Base-by-base conservation (phyloP, 305 asterid species). In the Fraxinus sp. region DNA sequence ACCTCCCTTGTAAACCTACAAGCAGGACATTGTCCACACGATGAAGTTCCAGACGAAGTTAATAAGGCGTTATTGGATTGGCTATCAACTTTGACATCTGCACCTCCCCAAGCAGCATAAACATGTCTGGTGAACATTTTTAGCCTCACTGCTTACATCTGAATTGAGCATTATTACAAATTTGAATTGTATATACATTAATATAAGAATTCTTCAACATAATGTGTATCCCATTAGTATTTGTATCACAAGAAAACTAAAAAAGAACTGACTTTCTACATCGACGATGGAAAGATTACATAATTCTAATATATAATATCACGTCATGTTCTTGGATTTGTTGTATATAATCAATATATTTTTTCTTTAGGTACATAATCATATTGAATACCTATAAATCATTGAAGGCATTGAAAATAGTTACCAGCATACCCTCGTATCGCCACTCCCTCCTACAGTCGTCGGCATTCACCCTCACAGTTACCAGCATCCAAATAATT, bases 11-110 rank as follows among this genome's bases (percentile, higher is more conserved):
- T 96, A 35, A 92, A 89, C 87, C 88, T 94, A 36, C 92, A 91
- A 83, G 97, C 99, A 1, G 99, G 99, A 16, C 99, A 96, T 90
- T 96, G 99, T 79, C 99, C 99, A 0, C 99, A 96, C 66, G 98
- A 96, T 39, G 98, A 96, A 88, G 99, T 92, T 80, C 99, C 99
- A 0, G 98, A 93, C 74, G 89, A 88, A 2, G 98, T 96, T 76
- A 96, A 96, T 10, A 87, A 90, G 86, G 99, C 97, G 64, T 80
- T 96, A 77, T 59, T 91, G 87, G 90, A 96, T 22, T 94, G 99
- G 99, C 86, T 93, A 43, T 71, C 96, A n/a, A 86, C 87, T 83
- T 10, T 90, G 71, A 35, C 82, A 62, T 68, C 83, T 7, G 33
- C 24, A 11, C 66, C 66, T 82, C 85, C 80, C 75, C 91, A 89